Evolutionary conservation across 495 filamentous ascomycete species (phyloP), one percentile per base, ranked within the genome.

Genomic region (Daldinia concentrica): DNA sequence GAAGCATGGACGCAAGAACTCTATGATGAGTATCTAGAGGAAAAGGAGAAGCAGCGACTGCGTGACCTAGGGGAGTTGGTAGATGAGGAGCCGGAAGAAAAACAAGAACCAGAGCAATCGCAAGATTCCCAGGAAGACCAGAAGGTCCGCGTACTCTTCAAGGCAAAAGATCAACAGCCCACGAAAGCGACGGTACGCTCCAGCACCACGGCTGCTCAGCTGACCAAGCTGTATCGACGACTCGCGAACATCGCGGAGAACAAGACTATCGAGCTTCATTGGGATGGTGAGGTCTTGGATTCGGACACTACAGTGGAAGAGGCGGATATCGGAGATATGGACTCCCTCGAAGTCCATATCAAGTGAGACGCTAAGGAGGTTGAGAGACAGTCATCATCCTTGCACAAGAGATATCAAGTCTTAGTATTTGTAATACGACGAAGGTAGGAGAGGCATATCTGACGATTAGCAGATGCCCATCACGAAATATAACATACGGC

Each of bases 201-300:
- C 1, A 72, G 78, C 27, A 86, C 81, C 27, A 75, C 75, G 9
- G 76, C 83, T 2, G 55, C 67, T 36, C 74, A 71, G 34, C 71
- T 87, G 26, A 71, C 82, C 11, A 70, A 71, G n/a, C 76, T 71
- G 1, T 87, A 85, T 63, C 73, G 78, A 12, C 60, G 72, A 30
- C 66, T 80, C 8, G 74, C 75, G 6, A 37, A 72, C 0, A 54
- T 86, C 11, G 64, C 66, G 1, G 69, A 78, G 2, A 84, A 85
- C 4, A 84, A 84, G 54, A 76, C 82, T 1, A 80, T 97, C 15
- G 84, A 84, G 12, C 81, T 97, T 0, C 79, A 85, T 57, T 95
- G 95, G 78, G 95, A 98, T 69, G 95, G 95, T 17, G 94, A 97
- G 51, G 79, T 81, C 50, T 78, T 97, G 24, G 85, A 88, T 1